Evolutionary conservation across 768 basidiomycete genomes (phyloP).

Genomic region (Mycena rosella): DNA sequence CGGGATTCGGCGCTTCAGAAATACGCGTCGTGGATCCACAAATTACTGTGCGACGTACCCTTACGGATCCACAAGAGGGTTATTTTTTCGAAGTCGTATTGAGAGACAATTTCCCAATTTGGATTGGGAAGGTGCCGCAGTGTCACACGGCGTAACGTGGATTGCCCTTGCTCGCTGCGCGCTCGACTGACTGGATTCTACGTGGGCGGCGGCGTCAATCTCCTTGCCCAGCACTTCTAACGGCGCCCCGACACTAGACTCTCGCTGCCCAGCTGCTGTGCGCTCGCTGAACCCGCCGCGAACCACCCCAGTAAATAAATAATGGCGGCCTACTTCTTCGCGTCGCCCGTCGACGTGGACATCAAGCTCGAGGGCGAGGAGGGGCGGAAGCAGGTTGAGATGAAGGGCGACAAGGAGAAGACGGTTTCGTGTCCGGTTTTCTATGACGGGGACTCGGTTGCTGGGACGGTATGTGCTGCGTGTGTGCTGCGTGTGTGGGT

Average conservation of each 20-base stretch:
- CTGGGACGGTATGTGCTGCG: conserved; percentile 75
- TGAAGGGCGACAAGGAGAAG: conserved; percentile 92
- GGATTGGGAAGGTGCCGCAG: too few species aligned
- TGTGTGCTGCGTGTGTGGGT: neutral
- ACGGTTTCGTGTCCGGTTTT: conserved; percentile 90
- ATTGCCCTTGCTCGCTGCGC: neutral
- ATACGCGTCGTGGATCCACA: too few species aligned
- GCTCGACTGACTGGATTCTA: conserved; percentile 1
- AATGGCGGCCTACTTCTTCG: conserved; percentile 94
- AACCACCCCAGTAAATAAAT: neutral
- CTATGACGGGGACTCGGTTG: conserved; percentile 94
- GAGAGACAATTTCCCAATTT: too few species aligned
- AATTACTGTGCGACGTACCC: too few species aligned
- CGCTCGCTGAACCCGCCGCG: neutral
- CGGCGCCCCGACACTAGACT: neutral
- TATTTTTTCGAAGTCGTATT: too few species aligned
- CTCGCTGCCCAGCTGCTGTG: neutral
- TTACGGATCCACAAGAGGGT: too few species aligned
- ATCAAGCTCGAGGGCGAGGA: conserved; percentile 91
- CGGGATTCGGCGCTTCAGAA: too few species aligned
- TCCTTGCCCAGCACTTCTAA: neutral
- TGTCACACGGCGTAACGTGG: neutral
- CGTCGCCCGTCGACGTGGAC: conserved; percentile 91
- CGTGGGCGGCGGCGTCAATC: conserved; percentile 1
- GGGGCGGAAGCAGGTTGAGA: conserved; percentile 87